phyloP scores from a whole-genome alignment of 768 basidiomycete species.

The Chiua virens region DNA sequence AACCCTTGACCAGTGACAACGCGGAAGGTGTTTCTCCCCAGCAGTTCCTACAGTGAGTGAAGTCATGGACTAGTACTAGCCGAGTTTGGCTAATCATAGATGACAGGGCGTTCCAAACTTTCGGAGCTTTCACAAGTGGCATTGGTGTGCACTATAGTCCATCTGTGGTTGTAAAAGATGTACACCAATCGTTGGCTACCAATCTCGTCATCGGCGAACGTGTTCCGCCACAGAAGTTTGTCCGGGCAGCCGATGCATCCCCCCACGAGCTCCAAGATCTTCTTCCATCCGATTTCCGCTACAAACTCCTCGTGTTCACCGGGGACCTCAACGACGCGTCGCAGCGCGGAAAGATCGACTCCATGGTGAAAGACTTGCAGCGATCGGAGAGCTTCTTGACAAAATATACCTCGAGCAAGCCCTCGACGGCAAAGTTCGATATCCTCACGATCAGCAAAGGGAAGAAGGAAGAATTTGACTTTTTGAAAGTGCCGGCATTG shows the following conservation, averaged over 20 bases:
- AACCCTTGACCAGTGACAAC: conserved; percentile 41
- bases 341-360: conserved; percentile 25
- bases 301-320: conserved; percentile 47
- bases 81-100: not conserved
- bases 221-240: conserved; percentile 45
- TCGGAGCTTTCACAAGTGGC: conserved; percentile 47
- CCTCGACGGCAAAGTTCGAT: conserved; percentile 31
- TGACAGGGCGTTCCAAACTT: conserved; percentile 43
- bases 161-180: conserved; percentile 36
- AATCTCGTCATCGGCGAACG: conserved; percentile 51
- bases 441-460: conserved; percentile 28
- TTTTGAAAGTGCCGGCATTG: conserved; percentile 30
- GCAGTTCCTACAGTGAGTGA: conserved; percentile 43
- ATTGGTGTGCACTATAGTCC: conserved; percentile 50
- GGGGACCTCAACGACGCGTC: conserved; percentile 32
- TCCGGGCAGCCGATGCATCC: conserved; percentile 46
- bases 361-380: conserved; percentile 30
- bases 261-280: conserved; percentile 52
- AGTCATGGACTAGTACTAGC: not conserved
- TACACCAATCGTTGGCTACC: conserved; percentile 37
- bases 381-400: conserved; percentile 26
- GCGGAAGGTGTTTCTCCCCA: conserved; percentile 40
- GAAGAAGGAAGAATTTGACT: conserved; percentile 35
- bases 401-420: conserved; percentile 18
- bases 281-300: conserved; percentile 46